Percentiles rank a stretch among this genome's conserved stretches.
Evolutionary conservation across 2,329 filamentous ascomycete genomes (phyloP).

Genomic region (Venturia aucupariae): DNA sequence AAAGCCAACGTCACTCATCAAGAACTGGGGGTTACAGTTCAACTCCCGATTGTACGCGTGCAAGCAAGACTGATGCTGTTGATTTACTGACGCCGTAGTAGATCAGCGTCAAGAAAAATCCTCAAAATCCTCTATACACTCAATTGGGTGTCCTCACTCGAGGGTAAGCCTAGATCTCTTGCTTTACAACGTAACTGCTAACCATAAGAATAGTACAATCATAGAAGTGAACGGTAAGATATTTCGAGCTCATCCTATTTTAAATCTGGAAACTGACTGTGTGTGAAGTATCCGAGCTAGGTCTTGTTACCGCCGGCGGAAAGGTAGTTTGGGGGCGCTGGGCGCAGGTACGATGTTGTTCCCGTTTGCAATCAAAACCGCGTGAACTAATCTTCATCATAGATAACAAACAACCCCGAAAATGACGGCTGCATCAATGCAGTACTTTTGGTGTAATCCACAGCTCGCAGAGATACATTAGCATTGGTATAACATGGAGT

Average conservation of each 20-base stretch:
- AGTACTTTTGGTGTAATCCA: constrained; percentile 12
- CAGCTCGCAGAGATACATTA: not conserved
- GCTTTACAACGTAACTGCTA: not conserved
- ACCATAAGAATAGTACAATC: constrained; percentile 16
- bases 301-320: constrained; percentile 79
- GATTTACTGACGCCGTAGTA: too few relatives aligned
- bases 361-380: not conserved
- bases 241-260: constrained; percentile 13
- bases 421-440: constrained; percentile 55
- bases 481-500: not conserved
- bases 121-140: constrained; percentile 82
- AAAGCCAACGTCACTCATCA: constrained; percentile 62
- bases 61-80: too few relatives aligned
- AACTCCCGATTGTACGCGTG: constrained; percentile 45
- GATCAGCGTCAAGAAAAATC: constrained; percentile 70
- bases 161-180: constrained; percentile 33
- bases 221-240: constrained; percentile 15
- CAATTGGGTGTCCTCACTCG: constrained; percentile 84
- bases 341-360: constrained; percentile 51
- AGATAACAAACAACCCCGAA: constrained; percentile 42
- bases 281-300: constrained; percentile 82
- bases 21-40: constrained; percentile 76
- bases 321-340: constrained; percentile 91
- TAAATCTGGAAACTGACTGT: constrained; percentile 57
- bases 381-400: not conserved